Conservation (phyloP, 2,329 filamentous ascomycete genomes). For the Pezicula carpinea region DNA sequence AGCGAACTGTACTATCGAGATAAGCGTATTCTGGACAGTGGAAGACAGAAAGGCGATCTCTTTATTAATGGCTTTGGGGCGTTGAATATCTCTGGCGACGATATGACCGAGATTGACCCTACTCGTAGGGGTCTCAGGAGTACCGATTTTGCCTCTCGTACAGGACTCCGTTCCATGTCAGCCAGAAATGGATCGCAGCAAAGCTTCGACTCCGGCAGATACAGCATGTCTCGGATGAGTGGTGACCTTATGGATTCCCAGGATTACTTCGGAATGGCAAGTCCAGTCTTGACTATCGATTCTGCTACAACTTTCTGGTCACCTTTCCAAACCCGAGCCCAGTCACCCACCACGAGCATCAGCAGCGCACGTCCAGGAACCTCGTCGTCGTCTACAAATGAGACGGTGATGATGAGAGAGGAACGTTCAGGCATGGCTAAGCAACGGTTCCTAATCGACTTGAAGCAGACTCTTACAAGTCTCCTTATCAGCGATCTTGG, state of each 20-base stretch:
- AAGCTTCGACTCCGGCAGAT: conserved; percentile 65
- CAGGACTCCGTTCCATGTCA: conserved; percentile 55
- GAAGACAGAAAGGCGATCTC: conserved; percentile 42
- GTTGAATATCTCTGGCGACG: conserved; percentile 42
- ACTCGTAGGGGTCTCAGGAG: conserved; percentile 30
- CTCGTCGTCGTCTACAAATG: conserved; percentile 57
- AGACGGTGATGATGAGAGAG: conserved; percentile 56
- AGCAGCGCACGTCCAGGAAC: conserved; percentile 60
- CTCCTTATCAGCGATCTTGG: conserved; percentile 86
- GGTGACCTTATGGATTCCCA: conserved; percentile 65
- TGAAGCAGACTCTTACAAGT: conserved; percentile 77
- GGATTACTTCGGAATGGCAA: conserved; percentile 65
- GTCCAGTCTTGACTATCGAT: conserved; percentile 67
- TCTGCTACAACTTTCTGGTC: conserved; percentile 85
- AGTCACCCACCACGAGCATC: conserved; percentile 58
- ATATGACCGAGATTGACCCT: conserved; percentile 24
- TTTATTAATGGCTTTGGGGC: conserved; percentile 42
- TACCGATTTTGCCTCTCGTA: conserved; percentile 38
- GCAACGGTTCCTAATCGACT: conserved; percentile 68
- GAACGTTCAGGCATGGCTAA: conserved; percentile 62
- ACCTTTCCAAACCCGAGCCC: conserved; percentile 64
- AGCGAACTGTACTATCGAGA: conserved; percentile 84
- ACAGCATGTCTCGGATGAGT: conserved; percentile 52
- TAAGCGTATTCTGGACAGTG: conserved; percentile 47
- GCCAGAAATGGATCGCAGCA: conserved; percentile 62